These are phyloP conservation scores for Podaxis sp. DNA, from an alignment of 768 basidiomycete genomes.

Conservation along the genomic window DNA sequence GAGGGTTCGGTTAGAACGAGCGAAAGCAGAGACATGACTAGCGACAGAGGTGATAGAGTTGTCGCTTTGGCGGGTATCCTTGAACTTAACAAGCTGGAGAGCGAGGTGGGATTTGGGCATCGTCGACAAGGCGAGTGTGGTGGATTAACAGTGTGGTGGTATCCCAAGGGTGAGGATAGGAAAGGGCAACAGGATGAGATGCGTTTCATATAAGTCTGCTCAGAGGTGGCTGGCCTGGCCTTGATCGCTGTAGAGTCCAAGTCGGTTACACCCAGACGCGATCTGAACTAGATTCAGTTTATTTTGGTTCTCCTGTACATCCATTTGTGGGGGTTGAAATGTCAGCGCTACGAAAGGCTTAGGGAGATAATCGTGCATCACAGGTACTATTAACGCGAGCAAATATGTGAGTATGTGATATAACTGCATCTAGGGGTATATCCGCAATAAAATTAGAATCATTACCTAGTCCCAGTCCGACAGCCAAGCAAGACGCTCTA, in stretches of 20 bases:
- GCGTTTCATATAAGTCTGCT: background rate
- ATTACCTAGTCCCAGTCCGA: background rate
- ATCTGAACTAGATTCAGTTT: background rate
- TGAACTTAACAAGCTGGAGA: slow-evolving; percentile 1
- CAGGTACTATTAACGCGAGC: background rate
- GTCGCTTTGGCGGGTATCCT: background rate
- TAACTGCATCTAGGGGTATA: background rate
- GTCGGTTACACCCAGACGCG: background rate
- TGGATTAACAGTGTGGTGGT: background rate
- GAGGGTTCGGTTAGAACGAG: slow-evolving; percentile 1
- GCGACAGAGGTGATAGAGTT: slow-evolving; percentile 10
- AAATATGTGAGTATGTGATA: background rate
- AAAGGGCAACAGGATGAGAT: background rate
- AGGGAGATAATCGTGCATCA: background rate
- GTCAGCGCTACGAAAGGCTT: no score
- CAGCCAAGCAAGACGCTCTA: background rate
- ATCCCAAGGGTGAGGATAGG: background rate
- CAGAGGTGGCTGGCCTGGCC: slow-evolving; percentile 1
- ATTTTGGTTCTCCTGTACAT: background rate
- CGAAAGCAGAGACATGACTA: background rate
- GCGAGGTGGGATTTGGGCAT: slow-evolving; percentile 4
- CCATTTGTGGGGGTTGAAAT: background rate
- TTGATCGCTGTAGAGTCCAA: background rate
- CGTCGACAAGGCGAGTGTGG: background rate
- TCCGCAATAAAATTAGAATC: background rate